Conservation (phyloP, 106 monocot species). For the Hemerocallis citrina region DNA sequence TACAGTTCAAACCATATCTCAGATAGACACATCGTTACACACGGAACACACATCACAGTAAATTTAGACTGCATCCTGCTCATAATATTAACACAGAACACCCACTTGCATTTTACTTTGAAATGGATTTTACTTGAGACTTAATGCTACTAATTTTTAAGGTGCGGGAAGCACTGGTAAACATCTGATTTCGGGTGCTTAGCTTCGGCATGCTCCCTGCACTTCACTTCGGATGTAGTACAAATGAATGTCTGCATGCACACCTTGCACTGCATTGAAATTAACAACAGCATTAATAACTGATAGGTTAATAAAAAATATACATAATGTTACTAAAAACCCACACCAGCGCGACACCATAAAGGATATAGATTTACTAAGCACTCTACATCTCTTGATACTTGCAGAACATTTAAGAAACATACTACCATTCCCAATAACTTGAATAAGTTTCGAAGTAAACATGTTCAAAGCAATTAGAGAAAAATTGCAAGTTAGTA, state of each 20-base stretch:
- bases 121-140: background rate
- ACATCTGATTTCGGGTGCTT: constrained; percentile 49
- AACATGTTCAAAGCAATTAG: too few species aligned
- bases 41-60: background rate
- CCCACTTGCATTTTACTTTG: background rate
- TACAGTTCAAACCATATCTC: background rate
- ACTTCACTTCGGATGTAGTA: constrained; percentile 64
- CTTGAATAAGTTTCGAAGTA: too few species aligned
- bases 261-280: constrained; percentile 44
- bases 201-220: constrained; percentile 66
- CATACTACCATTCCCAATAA: too few species aligned
- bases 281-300: background rate
- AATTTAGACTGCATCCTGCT: constrained; percentile 8
- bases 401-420: too few species aligned
- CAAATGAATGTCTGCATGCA: constrained; percentile 75
- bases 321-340: too few species aligned
- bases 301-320: too few species aligned
- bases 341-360: too few species aligned
- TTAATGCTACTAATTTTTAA: constrained; percentile 24
- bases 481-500: too few species aligned
- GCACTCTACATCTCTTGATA: too few species aligned
- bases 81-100: background rate
- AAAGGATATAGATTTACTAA: too few species aligned
- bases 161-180: constrained; percentile 53
- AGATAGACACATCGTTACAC: background rate